Conservation (phyloP, 2,329 filamentous ascomycete genomes). For the Anthostomella pinea region DNA sequence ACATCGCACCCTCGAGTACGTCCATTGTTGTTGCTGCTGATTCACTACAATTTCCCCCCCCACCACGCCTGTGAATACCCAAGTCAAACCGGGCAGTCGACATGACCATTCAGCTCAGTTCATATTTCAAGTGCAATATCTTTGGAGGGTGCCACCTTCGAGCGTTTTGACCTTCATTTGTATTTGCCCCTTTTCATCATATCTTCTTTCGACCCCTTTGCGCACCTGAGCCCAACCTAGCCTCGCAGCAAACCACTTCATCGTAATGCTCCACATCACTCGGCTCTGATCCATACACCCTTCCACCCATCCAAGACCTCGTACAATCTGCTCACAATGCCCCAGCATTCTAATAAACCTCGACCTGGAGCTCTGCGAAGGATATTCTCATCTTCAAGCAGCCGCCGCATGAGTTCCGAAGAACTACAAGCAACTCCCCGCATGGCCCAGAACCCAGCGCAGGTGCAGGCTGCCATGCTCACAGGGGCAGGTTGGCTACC, state of each 20-base stretch:
- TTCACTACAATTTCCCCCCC: no score
- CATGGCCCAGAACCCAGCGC: slow-evolving; percentile 20
- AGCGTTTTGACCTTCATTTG: not conserved
- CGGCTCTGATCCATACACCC: not conserved
- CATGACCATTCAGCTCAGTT: no score
- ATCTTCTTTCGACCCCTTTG: not conserved
- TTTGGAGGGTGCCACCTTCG: no score
- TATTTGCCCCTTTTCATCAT: not conserved
- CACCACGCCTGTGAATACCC: no score
- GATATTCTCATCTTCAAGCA: slow-evolving; percentile 17
- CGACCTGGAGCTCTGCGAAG: slow-evolving; percentile 9
- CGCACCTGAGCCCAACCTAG: not conserved
- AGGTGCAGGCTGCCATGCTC: slow-evolving; percentile 18
- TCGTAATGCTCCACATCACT: not conserved
- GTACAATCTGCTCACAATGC: slow-evolving; percentile 18
- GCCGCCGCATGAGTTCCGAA: slow-evolving; percentile 5
- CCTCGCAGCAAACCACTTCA: not conserved
- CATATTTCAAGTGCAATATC: no score
- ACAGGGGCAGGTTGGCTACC: slow-evolving; percentile 42
- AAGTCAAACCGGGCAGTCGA: no score
- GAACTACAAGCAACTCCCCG: slow-evolving; percentile 2
- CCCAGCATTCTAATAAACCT: slow-evolving; percentile 10
- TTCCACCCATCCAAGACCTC: not conserved
- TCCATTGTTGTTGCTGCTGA: no score
- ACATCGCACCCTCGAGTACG: no score